Conservation (phyloP, 306 rosid species). For the Hippophae gyantsensis region DNA sequence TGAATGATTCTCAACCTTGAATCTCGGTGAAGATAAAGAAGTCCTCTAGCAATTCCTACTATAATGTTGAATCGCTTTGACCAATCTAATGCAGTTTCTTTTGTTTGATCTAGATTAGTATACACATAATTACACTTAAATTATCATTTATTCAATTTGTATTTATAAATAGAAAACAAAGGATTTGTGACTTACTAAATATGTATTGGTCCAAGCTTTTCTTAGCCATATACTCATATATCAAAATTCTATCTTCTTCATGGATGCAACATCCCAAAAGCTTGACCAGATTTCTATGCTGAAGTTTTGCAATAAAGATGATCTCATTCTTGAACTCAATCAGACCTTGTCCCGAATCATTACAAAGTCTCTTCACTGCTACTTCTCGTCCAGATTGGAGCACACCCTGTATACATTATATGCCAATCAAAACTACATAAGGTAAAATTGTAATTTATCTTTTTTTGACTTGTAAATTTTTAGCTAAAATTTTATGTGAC, state of each 20-base stretch:
- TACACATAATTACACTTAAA: too few relatives aligned
- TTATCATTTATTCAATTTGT: too few relatives aligned
- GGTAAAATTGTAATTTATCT: too few relatives aligned
- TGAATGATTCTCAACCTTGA: conserved; percentile 9
- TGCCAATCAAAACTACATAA: too few relatives aligned
- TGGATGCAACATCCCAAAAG: conserved; percentile 42
- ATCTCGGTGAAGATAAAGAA: conserved; percentile 14
- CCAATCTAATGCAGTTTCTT: not conserved
- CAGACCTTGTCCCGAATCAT: conserved; percentile 38
- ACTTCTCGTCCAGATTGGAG: conserved; percentile 8
- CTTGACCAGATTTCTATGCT: conserved; percentile 50
- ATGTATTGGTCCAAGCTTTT: conserved; percentile 34
- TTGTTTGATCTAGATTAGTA: not conserved
- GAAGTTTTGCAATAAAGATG: conserved; percentile 45
- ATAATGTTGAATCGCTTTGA: conserved; percentile 9
- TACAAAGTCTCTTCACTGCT: conserved; percentile 39
- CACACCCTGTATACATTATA: conserved; percentile 1
- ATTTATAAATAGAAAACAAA: too few relatives aligned
- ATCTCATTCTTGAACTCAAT: conserved; percentile 52
- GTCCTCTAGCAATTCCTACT: conserved; percentile 3
- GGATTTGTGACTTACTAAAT: conserved; percentile 3
- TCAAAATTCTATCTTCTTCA: conserved; percentile 41
- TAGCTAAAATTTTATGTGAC: too few relatives aligned
- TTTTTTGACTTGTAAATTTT: too few relatives aligned
- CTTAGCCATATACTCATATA: conserved; percentile 47